Percentiles rank a stretch among this genome's conserved stretches.
Evolutionary conservation across 768 basidiomycete genomes (phyloP).

Genomic region (Phlebiopsis flavidoalba): DNA sequence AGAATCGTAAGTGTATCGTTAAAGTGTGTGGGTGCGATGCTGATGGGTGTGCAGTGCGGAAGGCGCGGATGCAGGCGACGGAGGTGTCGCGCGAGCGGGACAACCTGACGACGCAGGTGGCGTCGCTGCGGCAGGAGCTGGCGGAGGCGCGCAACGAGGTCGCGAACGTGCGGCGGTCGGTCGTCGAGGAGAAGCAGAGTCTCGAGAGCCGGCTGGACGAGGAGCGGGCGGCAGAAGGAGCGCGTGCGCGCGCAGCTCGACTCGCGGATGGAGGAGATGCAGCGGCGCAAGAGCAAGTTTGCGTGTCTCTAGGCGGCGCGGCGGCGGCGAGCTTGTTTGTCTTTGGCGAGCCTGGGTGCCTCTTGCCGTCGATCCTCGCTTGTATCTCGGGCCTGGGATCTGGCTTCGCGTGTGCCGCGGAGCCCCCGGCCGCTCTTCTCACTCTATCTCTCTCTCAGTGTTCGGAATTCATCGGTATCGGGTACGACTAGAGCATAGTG

Average conservation of each 20-base stretch:
- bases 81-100: slow-evolving; percentile 87
- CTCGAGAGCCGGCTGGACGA: slow-evolving; percentile 80
- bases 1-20: slow-evolving; percentile 63
- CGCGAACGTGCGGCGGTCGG: slow-evolving; percentile 66
- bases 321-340: no score
- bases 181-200: slow-evolving; percentile 86
- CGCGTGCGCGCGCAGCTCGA: slow-evolving; percentile 85
- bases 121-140: slow-evolving; percentile 66
- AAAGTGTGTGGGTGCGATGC: not conserved
- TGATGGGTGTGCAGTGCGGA: slow-evolving; percentile 56
- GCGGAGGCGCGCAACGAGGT: slow-evolving; percentile 78
- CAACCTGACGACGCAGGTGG: slow-evolving; percentile 58
- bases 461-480: slow-evolving; percentile 7
- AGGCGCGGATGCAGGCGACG: slow-evolving; percentile 90
- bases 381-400: no score
- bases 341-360: no score
- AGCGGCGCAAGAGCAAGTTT: slow-evolving; percentile 87
- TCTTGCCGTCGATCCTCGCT: no score
- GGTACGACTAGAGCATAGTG: slow-evolving; percentile 1
- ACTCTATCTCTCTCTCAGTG: slow-evolving; percentile 1
- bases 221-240: slow-evolving; percentile 85
- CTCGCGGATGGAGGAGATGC: slow-evolving; percentile 79
- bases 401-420: no score
- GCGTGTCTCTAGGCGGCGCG: slow-evolving; percentile 61
- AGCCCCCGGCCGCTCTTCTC: not conserved